Base-by-base conservation (phyloP, 148 eudicot species). In the Cornus controversa region DNA sequence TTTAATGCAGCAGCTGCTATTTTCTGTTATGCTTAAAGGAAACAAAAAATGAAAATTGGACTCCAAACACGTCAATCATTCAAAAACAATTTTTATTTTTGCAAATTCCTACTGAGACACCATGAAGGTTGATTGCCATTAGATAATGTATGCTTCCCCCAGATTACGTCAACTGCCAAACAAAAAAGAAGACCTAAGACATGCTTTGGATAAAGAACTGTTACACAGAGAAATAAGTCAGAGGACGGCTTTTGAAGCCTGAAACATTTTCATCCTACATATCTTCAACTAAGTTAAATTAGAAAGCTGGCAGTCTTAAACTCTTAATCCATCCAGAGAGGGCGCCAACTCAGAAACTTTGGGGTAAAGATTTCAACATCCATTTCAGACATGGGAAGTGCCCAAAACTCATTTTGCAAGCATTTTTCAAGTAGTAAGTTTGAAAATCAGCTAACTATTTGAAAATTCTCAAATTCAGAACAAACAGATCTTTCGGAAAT, bases 91-190 rank as follows among this genome's bases (percentile, higher is more conserved):
- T 22, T 64, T 25, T 40, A 6, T 6, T 18, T 28, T 45, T 47
- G 22, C 71, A 34, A 8, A 65, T 34, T 34, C 69, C 36, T 37
- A 31, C 26, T 6, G 22, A n/a, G 74, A 45, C 10, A 54, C 7
- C 64, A 66, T 47, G 64, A 66, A 45, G 25, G 10, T 34, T 66
- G 65, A 18, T 34, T 31, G 23, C 36, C 57, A 40, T 60, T 27
- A 40, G 70, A 60, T 18, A 27, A 60, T 26, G 31, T 70, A 66
- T 22, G 76, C 71, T 72, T 47, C 71, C 73, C 69, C 62, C 36
- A 37, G 18, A 67, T 23, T 10, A 73, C 27, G 53, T 69, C 68
- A 75, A 60, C 62, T 80, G 63, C 69, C 67, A 74, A 80, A 47
- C 72, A 74, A 75, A 62, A 64, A 40, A 22, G 67, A 75, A 63